Conservation (phyloP, 108 stramenopile species). For the Ochromonas danica region DNA sequence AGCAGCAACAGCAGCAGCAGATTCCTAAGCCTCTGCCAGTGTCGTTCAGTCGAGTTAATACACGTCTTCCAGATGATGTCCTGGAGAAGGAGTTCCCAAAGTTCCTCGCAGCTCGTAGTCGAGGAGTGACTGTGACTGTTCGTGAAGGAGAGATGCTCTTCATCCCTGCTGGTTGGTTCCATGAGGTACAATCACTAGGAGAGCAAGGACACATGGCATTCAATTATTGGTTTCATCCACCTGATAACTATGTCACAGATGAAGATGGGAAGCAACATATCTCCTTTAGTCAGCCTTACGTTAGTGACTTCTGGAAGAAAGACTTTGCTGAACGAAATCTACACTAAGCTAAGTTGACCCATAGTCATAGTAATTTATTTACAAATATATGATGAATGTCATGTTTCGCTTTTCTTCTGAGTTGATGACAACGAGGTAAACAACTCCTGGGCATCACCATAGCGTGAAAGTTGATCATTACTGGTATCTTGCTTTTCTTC, state of each 20-base stretch:
- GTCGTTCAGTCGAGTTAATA: conserved; percentile 53
- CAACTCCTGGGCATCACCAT: no score
- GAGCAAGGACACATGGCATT: conserved; percentile 71
- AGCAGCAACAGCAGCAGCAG: no score
- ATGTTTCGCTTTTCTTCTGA: no score
- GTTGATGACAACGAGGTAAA: no score
- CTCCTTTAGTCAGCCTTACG: conserved; percentile 65
- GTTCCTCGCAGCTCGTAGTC: conserved; percentile 30
- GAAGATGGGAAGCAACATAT: conserved; percentile 25
- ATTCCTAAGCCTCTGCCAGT: conserved; percentile 23
- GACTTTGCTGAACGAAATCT: no score
- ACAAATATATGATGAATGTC: no score
- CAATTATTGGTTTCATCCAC: conserved; percentile 97
- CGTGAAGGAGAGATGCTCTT: conserved; percentile 79
- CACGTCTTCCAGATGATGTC: conserved; percentile 34
- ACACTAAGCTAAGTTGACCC: no score
- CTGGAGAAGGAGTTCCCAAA: conserved; percentile 39
- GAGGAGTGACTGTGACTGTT: conserved; percentile 51
- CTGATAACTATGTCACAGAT: conserved; percentile 49
- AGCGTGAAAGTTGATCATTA: no score
- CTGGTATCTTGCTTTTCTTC: no score
- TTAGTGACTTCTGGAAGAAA: conserved; percentile 66
- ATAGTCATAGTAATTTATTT: no score
- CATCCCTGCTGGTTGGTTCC: conserved; percentile 94
- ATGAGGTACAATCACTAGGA: conserved; percentile 67